Conservation (phyloP, 2,329 filamentous ascomycete genomes). For the Verticillium longisporum region DNA sequence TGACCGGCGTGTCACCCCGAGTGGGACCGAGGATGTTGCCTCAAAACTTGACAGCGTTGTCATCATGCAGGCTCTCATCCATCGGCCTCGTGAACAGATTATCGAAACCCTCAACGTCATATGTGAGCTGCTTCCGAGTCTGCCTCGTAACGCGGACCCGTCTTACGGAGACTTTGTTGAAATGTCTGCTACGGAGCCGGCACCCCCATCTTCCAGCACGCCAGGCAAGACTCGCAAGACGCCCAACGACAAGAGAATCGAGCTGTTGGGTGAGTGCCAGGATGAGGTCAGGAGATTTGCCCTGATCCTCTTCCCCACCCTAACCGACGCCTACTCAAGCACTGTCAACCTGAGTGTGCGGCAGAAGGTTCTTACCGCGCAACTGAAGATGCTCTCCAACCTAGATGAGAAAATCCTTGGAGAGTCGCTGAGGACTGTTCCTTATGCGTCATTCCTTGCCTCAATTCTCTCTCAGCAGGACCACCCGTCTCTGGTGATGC, state of each 20-base stretch:
- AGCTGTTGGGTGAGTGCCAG: slow-evolving; percentile 76
- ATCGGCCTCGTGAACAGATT: slow-evolving; percentile 90
- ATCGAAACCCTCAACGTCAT: slow-evolving; percentile 97
- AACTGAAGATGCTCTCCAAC: slow-evolving; percentile 96
- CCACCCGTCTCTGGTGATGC: slow-evolving; percentile 78
- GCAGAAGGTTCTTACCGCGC: slow-evolving; percentile 91
- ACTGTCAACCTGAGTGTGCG: slow-evolving; percentile 93
- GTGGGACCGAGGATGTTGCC: slow-evolving; percentile 67
- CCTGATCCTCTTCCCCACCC: slow-evolving; percentile 84
- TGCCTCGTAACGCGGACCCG: slow-evolving; percentile 50
- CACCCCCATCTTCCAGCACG: slow-evolving; percentile 30
- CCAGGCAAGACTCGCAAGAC: slow-evolving; percentile 40
- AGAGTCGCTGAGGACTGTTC: slow-evolving; percentile 78
- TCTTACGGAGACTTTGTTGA: slow-evolving; percentile 35
- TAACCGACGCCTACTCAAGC: slow-evolving; percentile 95
- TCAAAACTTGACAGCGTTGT: slow-evolving; percentile 92
- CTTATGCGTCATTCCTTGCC: slow-evolving; percentile 92
- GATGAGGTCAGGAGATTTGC: slow-evolving; percentile 85
- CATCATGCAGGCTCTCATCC: slow-evolving; percentile 97
- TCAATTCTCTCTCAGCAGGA: slow-evolving; percentile 95
- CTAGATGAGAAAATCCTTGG: slow-evolving; percentile 78
- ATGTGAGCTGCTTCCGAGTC: slow-evolving; percentile 80
- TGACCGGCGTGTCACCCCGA: slow-evolving; percentile 93
- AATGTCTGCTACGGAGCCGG: slow-evolving; percentile 30
- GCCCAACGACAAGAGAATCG: slow-evolving; percentile 73